Evolutionary conservation across 2,329 filamentous ascomycete species (phyloP).

Genomic region (Colletotrichum noveboracense): DNA sequence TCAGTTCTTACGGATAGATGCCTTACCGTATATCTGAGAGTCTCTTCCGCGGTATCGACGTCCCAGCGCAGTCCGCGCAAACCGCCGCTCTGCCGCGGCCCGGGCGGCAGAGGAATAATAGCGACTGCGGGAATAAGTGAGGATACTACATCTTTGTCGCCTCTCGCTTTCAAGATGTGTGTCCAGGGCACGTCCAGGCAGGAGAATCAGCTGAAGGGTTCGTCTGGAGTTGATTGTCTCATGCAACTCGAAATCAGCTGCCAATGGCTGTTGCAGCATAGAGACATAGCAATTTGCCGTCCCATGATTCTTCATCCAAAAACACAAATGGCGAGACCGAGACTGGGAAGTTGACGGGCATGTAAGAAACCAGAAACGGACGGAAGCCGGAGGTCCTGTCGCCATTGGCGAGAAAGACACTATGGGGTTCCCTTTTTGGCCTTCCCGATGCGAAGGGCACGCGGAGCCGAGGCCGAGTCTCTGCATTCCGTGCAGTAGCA

Average conservation of each 20-base stretch:
- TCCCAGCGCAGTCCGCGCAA: neutral
- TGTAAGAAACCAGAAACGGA: conserved; percentile 1
- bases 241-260: neutral
- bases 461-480: neutral
- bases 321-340: neutral
- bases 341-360: neutral
- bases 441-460: conserved; percentile 2
- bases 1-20: neutral
- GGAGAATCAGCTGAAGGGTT: neutral
- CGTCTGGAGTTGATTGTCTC: neutral
- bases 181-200: neutral
- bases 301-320: neutral
- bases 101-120: neutral
- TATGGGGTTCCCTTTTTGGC: neutral
- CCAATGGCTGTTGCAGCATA: neutral
- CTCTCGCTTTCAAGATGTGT: neutral
- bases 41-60: neutral
- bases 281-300: neutral
- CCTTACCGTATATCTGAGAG: neutral
- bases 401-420: neutral
- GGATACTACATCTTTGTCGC: neutral
- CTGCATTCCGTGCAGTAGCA: neutral
- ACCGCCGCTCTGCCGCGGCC: neutral
- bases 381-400: neutral
- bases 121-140: neutral